phyloP scores from a whole-genome alignment of 306 rosid genomes.

The Clitoria ternatea region DNA sequence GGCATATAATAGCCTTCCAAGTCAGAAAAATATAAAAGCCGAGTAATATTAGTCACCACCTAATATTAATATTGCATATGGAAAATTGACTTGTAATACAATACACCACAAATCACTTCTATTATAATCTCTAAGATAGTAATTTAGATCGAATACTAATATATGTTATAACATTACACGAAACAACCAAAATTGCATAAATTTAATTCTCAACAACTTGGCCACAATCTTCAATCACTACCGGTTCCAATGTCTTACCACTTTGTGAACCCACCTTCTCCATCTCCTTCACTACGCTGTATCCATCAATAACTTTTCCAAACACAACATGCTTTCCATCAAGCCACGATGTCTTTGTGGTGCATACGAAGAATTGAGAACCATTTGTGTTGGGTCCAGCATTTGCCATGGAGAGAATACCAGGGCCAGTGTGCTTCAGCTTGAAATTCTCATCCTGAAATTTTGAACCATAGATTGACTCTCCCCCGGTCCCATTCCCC shows the following conservation, averaged over 20 bases:
- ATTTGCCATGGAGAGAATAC: slow-evolving; percentile 83
- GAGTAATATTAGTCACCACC: too few species aligned
- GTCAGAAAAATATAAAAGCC: too few species aligned
- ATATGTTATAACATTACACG: neutral
- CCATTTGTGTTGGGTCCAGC: slow-evolving; percentile 68
- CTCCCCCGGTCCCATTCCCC: slow-evolving; percentile 87
- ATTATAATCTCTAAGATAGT: neutral
- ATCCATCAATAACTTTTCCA: slow-evolving; percentile 68
- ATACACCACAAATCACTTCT: too few species aligned
- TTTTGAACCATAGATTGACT: slow-evolving; percentile 64
- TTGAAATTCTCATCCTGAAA: slow-evolving; percentile 71
- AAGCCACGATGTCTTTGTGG: slow-evolving; percentile 58
- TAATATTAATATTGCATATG: too few species aligned
- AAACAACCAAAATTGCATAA: slow-evolving; percentile 24
- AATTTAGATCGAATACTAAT: neutral
- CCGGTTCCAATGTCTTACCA: slow-evolving; percentile 50
- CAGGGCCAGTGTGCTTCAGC: slow-evolving; percentile 66
- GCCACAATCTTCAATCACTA: too few species aligned
- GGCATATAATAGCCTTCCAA: too few species aligned
- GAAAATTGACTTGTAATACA: too few species aligned
- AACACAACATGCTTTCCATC: too few species aligned
- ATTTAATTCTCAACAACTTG: slow-evolving; percentile 27
- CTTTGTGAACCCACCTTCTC: slow-evolving; percentile 59
- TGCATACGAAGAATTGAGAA: slow-evolving; percentile 79
- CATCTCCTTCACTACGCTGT: slow-evolving; percentile 59